Evolutionary conservation across 225 moss, liverwort and hornwort genomes (phyloP).

Genomic region (Polytrichum commune): DNA sequence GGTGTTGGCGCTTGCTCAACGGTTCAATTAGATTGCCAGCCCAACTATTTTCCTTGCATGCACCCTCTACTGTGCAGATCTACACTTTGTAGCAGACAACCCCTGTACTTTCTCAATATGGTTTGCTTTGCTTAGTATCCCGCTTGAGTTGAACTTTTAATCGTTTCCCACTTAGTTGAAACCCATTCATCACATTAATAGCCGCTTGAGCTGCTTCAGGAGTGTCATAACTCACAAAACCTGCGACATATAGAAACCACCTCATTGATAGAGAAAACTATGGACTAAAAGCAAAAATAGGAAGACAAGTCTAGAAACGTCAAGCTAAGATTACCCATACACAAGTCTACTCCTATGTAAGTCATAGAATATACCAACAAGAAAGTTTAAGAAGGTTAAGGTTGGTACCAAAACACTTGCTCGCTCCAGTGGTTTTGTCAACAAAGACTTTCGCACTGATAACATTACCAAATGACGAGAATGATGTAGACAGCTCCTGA

Average conservation of each 20-base stretch:
- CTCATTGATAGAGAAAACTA: not conserved
- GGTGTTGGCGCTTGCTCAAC: constrained; percentile 54
- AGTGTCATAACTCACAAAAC: constrained; percentile 94
- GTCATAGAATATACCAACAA: too few relatives aligned
- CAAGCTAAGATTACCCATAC: too few relatives aligned
- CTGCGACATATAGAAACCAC: constrained; percentile 36
- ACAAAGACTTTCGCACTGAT: constrained; percentile 90
- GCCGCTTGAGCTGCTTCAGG: constrained; percentile 96
- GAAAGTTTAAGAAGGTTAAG: not conserved
- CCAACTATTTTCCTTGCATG: constrained; percentile 48
- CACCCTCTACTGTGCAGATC: constrained; percentile 50
- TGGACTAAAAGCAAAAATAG: not conserved
- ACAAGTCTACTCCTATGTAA: too few relatives aligned
- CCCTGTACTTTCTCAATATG: constrained; percentile 54
- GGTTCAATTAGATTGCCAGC: constrained; percentile 44
- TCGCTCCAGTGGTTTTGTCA: constrained; percentile 89
- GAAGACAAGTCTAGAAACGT: too few relatives aligned
- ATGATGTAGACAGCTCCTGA: constrained; percentile 77
- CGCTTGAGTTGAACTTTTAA: constrained; percentile 93
- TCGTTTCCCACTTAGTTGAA: constrained; percentile 92
- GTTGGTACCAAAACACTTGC: constrained; percentile 86
- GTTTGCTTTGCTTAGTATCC: constrained; percentile 95
- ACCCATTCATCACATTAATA: constrained; percentile 95
- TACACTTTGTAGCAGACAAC: constrained; percentile 33
- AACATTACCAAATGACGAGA: constrained; percentile 86